phyloP scores from a whole-genome alignment of 2,329 filamentous ascomycete species.

The Sporothrix brunneoviolacea region DNA sequence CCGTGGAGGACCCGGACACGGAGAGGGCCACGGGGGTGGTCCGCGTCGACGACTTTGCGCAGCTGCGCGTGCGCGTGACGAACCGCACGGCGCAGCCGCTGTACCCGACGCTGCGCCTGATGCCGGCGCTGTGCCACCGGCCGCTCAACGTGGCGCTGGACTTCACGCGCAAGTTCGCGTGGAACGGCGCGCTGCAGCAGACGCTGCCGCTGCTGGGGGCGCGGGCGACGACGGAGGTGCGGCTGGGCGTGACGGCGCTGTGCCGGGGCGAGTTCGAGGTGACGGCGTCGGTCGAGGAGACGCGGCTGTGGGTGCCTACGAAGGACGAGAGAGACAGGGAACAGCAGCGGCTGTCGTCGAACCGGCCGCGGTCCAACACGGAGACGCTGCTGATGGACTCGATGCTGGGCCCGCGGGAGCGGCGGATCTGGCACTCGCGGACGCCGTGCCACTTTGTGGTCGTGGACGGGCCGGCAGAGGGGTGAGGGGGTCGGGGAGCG shows the following conservation, averaged over 20 bases:
- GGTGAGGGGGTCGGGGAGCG: neutral
- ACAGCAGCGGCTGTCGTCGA: too few species aligned
- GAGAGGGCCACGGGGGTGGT: constrained; percentile 22
- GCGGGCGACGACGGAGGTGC: constrained; percentile 51
- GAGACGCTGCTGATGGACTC: constrained; percentile 53
- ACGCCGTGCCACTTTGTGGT: constrained; percentile 50
- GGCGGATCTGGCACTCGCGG: constrained; percentile 59
- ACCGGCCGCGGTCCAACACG: constrained; percentile 46
- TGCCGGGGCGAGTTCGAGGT: constrained; percentile 80
- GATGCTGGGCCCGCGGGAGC: constrained; percentile 51
- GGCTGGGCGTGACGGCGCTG: constrained; percentile 65
- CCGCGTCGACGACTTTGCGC: constrained; percentile 57
- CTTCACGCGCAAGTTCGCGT: constrained; percentile 72
- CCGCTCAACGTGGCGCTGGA: constrained; percentile 68
- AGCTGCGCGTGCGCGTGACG: constrained; percentile 61
- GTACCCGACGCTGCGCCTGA: constrained; percentile 64
- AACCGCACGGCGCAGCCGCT: constrained; percentile 67
- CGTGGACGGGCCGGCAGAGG: constrained; percentile 30
- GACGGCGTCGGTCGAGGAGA: constrained; percentile 74
- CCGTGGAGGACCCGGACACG: constrained; percentile 35
- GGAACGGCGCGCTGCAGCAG: constrained; percentile 79
- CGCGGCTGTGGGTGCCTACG: constrained; percentile 43
- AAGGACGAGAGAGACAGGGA: constrained; percentile 20
- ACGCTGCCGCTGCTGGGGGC: constrained; percentile 57
- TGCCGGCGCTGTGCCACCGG: constrained; percentile 70